These are phyloP conservation scores for Uronychia setigera DNA, from an alignment of 73 alveolate genomes.

Conservation along the genomic window DNA sequence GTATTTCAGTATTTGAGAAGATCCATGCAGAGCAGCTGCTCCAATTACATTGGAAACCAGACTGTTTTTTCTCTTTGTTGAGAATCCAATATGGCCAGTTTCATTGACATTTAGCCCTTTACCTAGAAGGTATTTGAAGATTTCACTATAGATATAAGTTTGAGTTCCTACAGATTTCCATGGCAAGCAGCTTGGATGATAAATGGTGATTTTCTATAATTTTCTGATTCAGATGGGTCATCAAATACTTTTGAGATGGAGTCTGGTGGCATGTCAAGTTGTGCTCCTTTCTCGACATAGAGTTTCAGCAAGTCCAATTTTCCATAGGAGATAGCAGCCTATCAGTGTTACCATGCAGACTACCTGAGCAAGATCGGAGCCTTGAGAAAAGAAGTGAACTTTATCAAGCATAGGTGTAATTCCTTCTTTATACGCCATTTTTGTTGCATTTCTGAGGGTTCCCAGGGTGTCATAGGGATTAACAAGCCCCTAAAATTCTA, in stretches of 20 bases:
- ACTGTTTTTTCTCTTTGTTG: conserved; percentile 16
- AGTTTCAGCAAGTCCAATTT: conserved; percentile 13
- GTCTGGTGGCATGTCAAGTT: conserved; percentile 26
- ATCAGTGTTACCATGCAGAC: background rate
- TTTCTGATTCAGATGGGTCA: background rate
- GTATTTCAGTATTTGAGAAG: conserved; percentile 1
- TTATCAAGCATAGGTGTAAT: background rate
- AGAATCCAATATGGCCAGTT: conserved; percentile 23
- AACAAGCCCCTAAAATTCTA: background rate
- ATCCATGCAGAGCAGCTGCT: conserved; percentile 29
- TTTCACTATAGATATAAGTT: background rate
- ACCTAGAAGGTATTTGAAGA: background rate
- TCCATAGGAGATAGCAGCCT: conserved; percentile 28
- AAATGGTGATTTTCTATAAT: conserved; percentile 40
- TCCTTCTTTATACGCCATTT: background rate
- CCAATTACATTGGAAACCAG: conserved; percentile 37
- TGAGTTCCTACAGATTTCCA: background rate
- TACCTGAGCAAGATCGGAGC: background rate
- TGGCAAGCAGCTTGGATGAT: conserved; percentile 33
- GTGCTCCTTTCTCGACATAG: conserved; percentile 24
- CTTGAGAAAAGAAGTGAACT: background rate
- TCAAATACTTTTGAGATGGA: conserved; percentile 11
- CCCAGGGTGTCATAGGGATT: background rate
- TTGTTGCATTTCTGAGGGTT: background rate
- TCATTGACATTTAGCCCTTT: conserved; percentile 16